Evolutionary conservation across 257 asterid species (phyloP), one percentile per base, ranked within the genome.

Genomic region (Handroanthus guayacan): DNA sequence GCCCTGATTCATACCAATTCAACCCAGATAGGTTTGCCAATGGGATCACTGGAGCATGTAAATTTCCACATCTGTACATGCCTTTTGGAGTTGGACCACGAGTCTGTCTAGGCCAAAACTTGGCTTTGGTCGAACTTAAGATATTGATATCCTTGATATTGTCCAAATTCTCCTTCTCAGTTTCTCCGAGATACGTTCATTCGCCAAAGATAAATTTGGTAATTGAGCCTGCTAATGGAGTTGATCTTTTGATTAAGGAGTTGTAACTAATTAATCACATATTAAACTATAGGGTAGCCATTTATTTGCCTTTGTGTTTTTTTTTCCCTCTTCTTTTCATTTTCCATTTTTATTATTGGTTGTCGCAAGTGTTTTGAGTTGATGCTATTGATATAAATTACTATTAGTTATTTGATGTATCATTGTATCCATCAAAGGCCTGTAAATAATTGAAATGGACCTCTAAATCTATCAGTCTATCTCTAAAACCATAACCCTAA

Each of bases 1-100:
- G 93, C 1, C 48, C 79, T 0, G 91, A 89, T 5, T 80, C 89
- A 0, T 85, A 83, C 67, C 56, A 80, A 8, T 89, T 80, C 57
- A 89, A 86, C 6, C 91, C 91, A 0, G 84, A 76, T 0, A 85
- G 94, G 57, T 89, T 89, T 57, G 89, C 79, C 1, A 83, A 89
- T 14, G 94, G 94, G 55, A 82, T 85, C 36, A 82, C 84, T 0
- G 94, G 87, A 7, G 91, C 94, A 2, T 89, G 91, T 82, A 84
- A 85, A 75, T 47, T 72, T 5, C 91, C 94, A 0, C 78, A 89
- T 12, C 69, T 87, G 56, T 89, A 85, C 67, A 81, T 89, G 88
- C 94, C 94, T 10, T 89, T 89, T 5, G 94, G 94, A 12, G 85
- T 89, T 0, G 94, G 94, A 0, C 94, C 90, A 0, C 75, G 94